phyloP scores from a whole-genome alignment of 2,329 filamentous ascomycete genomes.

The Pseudopyrenochaeta lycopersici region DNA sequence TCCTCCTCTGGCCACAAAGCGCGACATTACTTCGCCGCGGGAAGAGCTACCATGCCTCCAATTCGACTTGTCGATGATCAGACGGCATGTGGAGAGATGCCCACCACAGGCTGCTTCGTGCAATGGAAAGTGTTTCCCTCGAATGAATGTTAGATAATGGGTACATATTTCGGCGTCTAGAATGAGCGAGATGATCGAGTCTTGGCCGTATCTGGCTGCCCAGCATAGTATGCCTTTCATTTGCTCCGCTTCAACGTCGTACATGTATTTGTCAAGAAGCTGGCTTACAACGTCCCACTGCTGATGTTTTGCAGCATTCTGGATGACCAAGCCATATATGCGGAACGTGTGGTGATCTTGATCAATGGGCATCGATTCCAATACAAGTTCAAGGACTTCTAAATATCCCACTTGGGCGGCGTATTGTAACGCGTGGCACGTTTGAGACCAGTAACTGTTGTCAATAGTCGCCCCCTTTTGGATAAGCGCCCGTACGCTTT shows the following conservation, averaged over 20 bases:
- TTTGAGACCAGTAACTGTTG: neutral
- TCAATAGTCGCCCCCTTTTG: neutral
- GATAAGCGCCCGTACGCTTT: neutral
- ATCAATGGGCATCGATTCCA: neutral
- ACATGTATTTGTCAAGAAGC: neutral
- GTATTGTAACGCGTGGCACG: neutral
- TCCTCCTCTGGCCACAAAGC: neutral
- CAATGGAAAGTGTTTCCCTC: neutral
- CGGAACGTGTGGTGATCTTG: neutral
- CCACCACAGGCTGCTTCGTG: constrained; percentile 9
- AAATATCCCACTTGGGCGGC: neutral
- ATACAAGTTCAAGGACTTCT: neutral
- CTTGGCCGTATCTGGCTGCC: constrained; percentile 1
- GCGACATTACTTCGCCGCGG: constrained; percentile 1
- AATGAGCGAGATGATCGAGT: neutral
- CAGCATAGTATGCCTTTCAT: neutral
- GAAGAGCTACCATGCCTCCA: neutral
- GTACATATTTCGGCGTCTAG: neutral
- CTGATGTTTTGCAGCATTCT: neutral
- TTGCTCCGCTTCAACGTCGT: neutral
- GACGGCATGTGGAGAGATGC: constrained; percentile 1
- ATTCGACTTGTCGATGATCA: constrained; percentile 1
- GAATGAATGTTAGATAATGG: neutral
- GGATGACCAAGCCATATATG: neutral
- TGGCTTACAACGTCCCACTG: neutral